Base-by-base conservation (phyloP, 495 filamentous ascomycete genomes). In the Pyrenula massariospora region DNA sequence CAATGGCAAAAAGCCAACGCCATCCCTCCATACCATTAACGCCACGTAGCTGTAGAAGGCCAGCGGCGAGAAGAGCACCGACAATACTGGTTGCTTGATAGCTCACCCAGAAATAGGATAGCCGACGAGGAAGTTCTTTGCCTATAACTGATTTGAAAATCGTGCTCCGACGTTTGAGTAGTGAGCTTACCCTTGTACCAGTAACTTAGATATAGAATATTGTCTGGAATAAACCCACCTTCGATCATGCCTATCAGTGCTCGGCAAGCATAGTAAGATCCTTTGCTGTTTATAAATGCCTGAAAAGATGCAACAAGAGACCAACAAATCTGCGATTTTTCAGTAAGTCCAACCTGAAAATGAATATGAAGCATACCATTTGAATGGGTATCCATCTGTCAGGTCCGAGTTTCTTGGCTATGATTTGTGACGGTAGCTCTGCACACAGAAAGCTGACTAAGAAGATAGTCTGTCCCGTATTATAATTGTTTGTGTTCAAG, bases 381-480 rank as follows among this genome's bases (percentile, higher is more conserved):
- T 92, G 88, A 24, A 84, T 70, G 0, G 89, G 88, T 54, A 95
- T 91, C 87, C 89, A 94, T 25, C 81, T 77, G 65, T 94, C 89
- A 0, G 89, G 88, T 0, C 90, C 90, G 22, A 92, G 57, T 65
- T 77, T 79, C 63, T 92, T 91, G 22, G 77, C 81, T 22, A 90
- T 66, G 0, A 90, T 70, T 61, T 91, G 87, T 0, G 86, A 89
- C 0, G 87, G 87, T 12, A 91, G 68, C 61, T 90, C 86, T 0
- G 87, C 84, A 25, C n/a, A 53, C 63, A 71, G 58, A 49, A 71
- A 71, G 19, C 61, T 62, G 24, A 68, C 50, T 8, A 60, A 60
- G 50, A 63, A 71, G 56, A 70, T 64, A 54, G 62, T 70, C 63
- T 87, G 85, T 0, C 85, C 86, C 12, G 82, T 80, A 62, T 92